phyloP scores from a whole-genome alignment of 2,329 filamentous ascomycete species.

The Penicillium sp. region DNA sequence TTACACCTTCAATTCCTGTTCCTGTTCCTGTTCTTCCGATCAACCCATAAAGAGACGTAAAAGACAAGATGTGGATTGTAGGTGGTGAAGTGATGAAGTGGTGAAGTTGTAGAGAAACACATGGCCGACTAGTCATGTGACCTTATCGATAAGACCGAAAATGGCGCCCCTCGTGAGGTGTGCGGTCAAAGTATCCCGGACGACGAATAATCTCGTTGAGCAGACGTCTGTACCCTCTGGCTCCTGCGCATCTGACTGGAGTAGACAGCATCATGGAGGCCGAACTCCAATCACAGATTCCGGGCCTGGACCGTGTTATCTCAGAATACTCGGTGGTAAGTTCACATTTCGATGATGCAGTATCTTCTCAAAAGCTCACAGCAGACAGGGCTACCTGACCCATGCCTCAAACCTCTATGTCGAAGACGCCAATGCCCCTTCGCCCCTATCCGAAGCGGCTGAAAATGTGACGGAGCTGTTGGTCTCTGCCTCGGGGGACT shows the following conservation, averaged over 20 bases:
- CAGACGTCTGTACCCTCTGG: background rate
- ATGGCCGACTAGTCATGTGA: conserved; percentile 13
- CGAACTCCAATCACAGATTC: conserved; percentile 77
- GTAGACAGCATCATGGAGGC: conserved; percentile 61
- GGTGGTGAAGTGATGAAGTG: background rate
- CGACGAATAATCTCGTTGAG: conserved; percentile 10
- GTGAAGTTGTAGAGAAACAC: background rate
- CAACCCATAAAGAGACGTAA: too few relatives aligned
- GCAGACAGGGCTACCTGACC: conserved; percentile 68
- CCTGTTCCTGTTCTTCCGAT: too few relatives aligned
- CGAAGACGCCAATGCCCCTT: conserved; percentile 63
- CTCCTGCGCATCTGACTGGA: background rate
- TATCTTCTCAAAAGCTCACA: conserved; percentile 7
- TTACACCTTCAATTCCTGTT: too few relatives aligned
- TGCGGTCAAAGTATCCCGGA: conserved; percentile 13
- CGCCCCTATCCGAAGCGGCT: conserved; percentile 79
- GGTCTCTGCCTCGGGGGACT: conserved; percentile 84
- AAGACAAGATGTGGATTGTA: background rate
- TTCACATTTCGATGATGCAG: conserved; percentile 8
- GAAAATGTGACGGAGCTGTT: conserved; percentile 80
- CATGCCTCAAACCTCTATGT: conserved; percentile 84
- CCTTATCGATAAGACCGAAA: conserved; percentile 26
- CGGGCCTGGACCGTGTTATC: conserved; percentile 79
- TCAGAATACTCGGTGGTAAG: conserved; percentile 77
- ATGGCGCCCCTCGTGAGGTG: conserved; percentile 14